A percentile compares a stretch with the other conserved stretches of the same genome.
phyloP scores from a whole-genome alignment of 2,329 filamentous ascomycete genomes.

The Colletotrichum sp. region DNA sequence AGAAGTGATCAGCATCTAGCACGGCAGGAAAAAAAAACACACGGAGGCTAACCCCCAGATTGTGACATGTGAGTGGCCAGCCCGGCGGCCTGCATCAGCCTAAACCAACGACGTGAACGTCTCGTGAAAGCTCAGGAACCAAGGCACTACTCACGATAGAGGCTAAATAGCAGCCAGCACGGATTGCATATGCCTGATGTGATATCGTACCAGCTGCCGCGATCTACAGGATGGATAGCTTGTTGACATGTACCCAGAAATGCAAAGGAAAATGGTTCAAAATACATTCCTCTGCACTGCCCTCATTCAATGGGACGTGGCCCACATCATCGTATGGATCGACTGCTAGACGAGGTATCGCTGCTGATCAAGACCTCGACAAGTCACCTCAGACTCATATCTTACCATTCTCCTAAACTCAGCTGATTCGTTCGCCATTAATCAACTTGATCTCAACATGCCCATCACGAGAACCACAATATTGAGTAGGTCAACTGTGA shows the following conservation, averaged over 20 bases:
- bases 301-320: not conserved
- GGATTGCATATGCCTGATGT: not conserved
- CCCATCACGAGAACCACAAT: not conserved
- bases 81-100: not conserved
- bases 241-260: not conserved
- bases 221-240: not conserved
- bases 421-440: not conserved
- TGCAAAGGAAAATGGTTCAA: not conserved
- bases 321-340: not conserved
- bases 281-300: not conserved
- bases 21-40: not conserved
- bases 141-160: not conserved
- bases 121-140: not conserved
- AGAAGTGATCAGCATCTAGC: slow-evolving; percentile 1
- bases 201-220: not conserved
- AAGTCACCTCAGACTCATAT: not conserved
- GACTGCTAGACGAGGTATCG: not conserved
- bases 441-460: not conserved
- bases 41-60: not conserved
- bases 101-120: not conserved
- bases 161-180: not conserved
- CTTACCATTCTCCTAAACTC: not conserved
- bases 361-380: not conserved
- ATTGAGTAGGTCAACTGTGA: not conserved
- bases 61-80: slow-evolving; percentile 13